Evolutionary conservation across 78 protist genomes (phyloP).

Genomic region (Dictyostelium brefeldianum): DNA sequence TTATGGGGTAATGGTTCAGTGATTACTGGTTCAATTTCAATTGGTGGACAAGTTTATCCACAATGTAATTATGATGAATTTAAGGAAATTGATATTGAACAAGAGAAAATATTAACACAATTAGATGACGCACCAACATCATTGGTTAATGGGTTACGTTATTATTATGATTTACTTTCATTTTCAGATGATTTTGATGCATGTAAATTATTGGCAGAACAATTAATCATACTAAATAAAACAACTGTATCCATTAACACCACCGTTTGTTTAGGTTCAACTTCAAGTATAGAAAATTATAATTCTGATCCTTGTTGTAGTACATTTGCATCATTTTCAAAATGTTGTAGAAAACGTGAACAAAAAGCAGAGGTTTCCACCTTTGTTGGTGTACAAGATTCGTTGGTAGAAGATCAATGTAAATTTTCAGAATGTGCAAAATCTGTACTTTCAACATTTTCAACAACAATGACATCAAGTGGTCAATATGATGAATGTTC

Average conservation of each 20-base stretch:
- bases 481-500: slow-evolving; percentile 25
- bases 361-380: not conserved
- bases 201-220: slow-evolving; percentile 11
- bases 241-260: not conserved
- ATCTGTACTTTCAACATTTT: slow-evolving; percentile 17
- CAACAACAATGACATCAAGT: not conserved
- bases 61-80: not conserved
- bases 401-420: slow-evolving; percentile 2
- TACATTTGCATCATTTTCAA: slow-evolving; percentile 6
- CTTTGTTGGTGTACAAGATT: not conserved
- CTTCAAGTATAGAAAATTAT: not conserved
- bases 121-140: not conserved
- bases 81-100: not conserved
- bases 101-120: not conserved
- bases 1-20: not conserved
- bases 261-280: not conserved
- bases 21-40: not conserved
- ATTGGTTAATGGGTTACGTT: not conserved
- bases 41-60: not conserved
- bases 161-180: slow-evolving; percentile 17
- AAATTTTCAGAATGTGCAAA: slow-evolving; percentile 23
- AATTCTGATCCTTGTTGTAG: slow-evolving; percentile 52
- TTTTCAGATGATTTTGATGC: not conserved
- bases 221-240: not conserved
- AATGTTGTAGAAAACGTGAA: not conserved